phyloP scores from a whole-genome alignment of 2,329 filamentous ascomycete genomes.

The Cytospora mali region DNA sequence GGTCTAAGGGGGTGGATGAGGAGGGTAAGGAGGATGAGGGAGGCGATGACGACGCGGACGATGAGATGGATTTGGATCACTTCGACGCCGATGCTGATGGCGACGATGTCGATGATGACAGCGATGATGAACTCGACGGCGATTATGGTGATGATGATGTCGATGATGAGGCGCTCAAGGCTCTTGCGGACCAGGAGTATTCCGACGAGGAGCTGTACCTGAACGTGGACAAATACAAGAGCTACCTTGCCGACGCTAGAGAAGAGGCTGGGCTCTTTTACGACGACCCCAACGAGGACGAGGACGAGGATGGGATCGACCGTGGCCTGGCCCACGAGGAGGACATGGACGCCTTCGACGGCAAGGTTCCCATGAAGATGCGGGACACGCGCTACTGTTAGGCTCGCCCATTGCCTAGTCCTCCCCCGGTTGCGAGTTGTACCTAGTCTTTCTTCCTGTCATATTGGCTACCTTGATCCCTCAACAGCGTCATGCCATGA shows the following conservation, averaged over 20 bases:
- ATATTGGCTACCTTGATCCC: not conserved
- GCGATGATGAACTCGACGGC: not conserved
- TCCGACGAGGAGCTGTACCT: slow-evolving; percentile 17
- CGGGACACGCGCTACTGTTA: slow-evolving; percentile 14
- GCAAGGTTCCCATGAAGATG: slow-evolving; percentile 7
- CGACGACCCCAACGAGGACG: not conserved
- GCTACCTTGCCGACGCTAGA: slow-evolving; percentile 7
- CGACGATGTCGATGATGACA: not conserved
- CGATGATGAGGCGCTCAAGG: slow-evolving; percentile 24
- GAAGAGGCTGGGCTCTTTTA: slow-evolving; percentile 6
- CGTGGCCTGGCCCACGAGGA: slow-evolving; percentile 8
- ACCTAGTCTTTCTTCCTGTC: not conserved
- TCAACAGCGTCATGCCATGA: not conserved
- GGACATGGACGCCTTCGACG: not conserved
- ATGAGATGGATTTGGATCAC: not conserved
- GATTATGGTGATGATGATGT: not conserved
- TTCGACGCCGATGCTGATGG: not conserved
- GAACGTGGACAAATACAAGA: slow-evolving; percentile 18
- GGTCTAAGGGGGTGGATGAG: not conserved
- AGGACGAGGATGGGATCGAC: not conserved
- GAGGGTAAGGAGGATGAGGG: not conserved
- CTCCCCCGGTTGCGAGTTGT: too few species aligned
- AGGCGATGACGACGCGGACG: not conserved
- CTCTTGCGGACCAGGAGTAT: slow-evolving; percentile 25
- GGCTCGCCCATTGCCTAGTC: not conserved